Evolutionary conservation across 768 basidiomycete genomes (phyloP), one percentile per base, ranked within the genome.

Genomic region (Russula griseocarnosa): DNA sequence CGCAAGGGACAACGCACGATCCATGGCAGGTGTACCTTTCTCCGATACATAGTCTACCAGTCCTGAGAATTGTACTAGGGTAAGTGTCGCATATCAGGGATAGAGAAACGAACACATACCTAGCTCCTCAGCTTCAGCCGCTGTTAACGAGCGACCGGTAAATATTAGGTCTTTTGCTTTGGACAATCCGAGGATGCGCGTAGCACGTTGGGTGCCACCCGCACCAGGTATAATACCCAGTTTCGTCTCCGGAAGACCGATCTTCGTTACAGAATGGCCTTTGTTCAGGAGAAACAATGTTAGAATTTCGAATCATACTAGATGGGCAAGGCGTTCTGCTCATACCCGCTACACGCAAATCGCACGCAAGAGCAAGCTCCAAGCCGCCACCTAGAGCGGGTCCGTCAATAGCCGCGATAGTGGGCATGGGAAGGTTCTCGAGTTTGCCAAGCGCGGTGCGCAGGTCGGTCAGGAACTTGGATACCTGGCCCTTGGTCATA

Each of bases 321-420:
- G 32, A 24, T 9, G 30, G 2, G 16, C 32, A n/a, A 7, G n/a
- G 26, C 5, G n/a, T n/a, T n/a, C n/a, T n/a, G n/a, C n/a, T n/a
- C 79, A 62, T 74, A 93, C 94, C 91, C 64, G 89, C 94, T 30
- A 96, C 86, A 38, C 94, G 84, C 70, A 98, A 74, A 78, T 98
- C 94, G 75, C 93, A 96, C 3, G 92, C 88, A 58, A 98, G 80
- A 62, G 87, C 82, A 62, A 97, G 74, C 74, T 98, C 94, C 32
- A 94, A 79, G 2, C 94, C 94, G n/a, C 94, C 94, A 11, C 94
- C 94, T 0, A 98, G 79, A 10, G 94, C 94, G 22, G 91, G 92
- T 0, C 94, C 94, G 72, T 97, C 94, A 47, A 98, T 90, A 5
- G 94, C 92, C 40, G 90, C 90, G 61, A 97, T 90, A 18, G 92